phyloP scores from a whole-genome alignment of 495 filamentous ascomycete species.

The Amphirosellinia nigrospora region DNA sequence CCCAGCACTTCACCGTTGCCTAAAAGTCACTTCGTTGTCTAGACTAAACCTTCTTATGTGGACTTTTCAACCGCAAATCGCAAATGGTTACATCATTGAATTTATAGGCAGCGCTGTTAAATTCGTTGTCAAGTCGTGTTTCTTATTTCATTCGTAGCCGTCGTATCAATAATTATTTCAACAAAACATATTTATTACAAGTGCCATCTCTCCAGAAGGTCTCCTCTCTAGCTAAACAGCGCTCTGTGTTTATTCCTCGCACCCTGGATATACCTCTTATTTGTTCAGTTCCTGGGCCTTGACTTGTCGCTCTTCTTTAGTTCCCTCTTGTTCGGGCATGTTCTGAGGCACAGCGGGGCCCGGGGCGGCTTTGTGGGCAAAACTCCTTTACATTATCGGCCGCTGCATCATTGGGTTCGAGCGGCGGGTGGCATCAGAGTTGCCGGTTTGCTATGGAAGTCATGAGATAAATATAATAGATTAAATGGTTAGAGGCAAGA shows the following conservation, averaged over 20 bases:
- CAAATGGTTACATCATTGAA: neutral
- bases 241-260: neutral
- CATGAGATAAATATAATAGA: neutral
- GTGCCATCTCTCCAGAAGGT: neutral
- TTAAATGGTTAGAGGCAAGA: conserved; percentile 9
- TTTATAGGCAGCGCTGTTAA: conserved; percentile 7
- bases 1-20: neutral
- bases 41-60: neutral
- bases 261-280: conserved; percentile 35
- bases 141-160: conserved; percentile 6
- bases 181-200: neutral
- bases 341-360: conserved; percentile 56
- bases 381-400: conserved; percentile 44
- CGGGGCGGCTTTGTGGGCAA: conserved; percentile 53
- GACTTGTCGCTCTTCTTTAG: conserved; percentile 71
- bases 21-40: neutral
- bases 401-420: conserved; percentile 42
- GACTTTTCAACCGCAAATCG: neutral
- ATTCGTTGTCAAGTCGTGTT: neutral
- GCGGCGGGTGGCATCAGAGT: conserved; percentile 38
- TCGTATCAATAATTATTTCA: conserved; percentile 7
- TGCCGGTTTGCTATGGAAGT: conserved; percentile 36
- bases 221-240: neutral
- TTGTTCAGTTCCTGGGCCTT: conserved; percentile 72
- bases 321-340: conserved; percentile 58